A percentile compares a stretch with the other conserved stretches of the same genome.
phyloP scores from a whole-genome alignment of 2,329 filamentous ascomycete genomes.

The Xylaria sp. region DNA sequence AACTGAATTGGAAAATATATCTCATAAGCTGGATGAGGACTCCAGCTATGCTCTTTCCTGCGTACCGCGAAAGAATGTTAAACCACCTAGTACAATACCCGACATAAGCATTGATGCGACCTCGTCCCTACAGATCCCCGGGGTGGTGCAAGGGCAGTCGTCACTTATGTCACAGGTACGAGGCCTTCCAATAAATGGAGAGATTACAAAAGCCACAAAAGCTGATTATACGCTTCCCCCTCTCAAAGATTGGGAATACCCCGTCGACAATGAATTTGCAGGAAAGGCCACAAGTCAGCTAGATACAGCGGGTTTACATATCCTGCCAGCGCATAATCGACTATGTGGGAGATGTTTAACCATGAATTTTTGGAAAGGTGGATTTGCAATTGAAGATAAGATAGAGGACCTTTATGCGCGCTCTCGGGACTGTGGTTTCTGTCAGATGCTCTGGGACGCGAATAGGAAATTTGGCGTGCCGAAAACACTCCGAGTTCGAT shows the following conservation, averaged over 20 bases:
- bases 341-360: slow-evolving; percentile 12
- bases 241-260: slow-evolving; percentile 27
- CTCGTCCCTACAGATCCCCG: not conserved
- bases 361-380: slow-evolving; percentile 12
- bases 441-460: slow-evolving; percentile 4
- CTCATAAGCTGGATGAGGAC: not conserved
- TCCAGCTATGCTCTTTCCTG: not conserved
- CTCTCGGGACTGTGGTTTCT: slow-evolving; percentile 1
- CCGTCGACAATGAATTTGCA: slow-evolving; percentile 29
- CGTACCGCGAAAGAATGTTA: not conserved
- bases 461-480: not conserved
- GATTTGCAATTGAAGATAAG: slow-evolving; percentile 3
- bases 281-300: slow-evolving; percentile 7
- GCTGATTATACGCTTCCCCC: slow-evolving; percentile 17
- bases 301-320: not conserved
- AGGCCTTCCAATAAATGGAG: not conserved
- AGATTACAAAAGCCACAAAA: not conserved
- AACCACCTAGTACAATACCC: not conserved
- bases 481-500: not conserved
- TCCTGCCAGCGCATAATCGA: not conserved
- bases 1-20: not conserved
- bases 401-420: not conserved
- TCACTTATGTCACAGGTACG: slow-evolving; percentile 3
- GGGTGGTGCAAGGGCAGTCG: not conserved
- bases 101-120: not conserved